phyloP scores from a whole-genome alignment of 805 yeast species.

The Candida qinlingensis region DNA sequence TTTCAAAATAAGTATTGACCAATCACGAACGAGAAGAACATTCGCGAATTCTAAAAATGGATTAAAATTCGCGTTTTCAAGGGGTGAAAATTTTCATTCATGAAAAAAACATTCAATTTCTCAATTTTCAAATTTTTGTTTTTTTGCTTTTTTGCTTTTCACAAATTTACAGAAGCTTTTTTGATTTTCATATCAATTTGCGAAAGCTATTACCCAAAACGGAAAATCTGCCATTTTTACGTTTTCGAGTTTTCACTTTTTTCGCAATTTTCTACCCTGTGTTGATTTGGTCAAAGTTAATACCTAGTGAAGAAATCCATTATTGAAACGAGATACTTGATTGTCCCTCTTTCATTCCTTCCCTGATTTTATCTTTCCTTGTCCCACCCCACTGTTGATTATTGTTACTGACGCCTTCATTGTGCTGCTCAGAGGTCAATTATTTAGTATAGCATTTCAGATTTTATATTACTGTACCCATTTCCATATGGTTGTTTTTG shows the following conservation, averaged over 20 bases:
- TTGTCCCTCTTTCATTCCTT: neutral
- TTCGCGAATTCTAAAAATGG: conserved; percentile 3
- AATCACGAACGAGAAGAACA: neutral
- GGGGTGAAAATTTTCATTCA: neutral
- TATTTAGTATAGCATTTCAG: neutral
- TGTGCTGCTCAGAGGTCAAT: conserved; percentile 25
- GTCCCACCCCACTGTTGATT: neutral
- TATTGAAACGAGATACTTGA: neutral
- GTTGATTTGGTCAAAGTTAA: neutral
- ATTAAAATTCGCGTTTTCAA: neutral
- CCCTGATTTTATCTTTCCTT: neutral
- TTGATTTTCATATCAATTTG: neutral
- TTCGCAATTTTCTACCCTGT: conserved; percentile 1
- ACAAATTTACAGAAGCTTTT: neutral
- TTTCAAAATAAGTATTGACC: neutral
- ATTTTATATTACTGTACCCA: neutral
- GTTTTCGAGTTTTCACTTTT: neutral
- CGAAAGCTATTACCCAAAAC: conserved; percentile 1
- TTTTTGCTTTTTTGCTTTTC: neutral
- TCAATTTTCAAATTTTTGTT: neutral
- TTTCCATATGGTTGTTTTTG: neutral
- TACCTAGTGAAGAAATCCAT: neutral
- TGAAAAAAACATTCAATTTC: neutral
- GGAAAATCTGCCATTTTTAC: neutral
- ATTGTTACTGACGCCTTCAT: conserved; percentile 25